Base-by-base conservation (phyloP, 306 rosid genomes). In the Neltuma alba region DNA sequence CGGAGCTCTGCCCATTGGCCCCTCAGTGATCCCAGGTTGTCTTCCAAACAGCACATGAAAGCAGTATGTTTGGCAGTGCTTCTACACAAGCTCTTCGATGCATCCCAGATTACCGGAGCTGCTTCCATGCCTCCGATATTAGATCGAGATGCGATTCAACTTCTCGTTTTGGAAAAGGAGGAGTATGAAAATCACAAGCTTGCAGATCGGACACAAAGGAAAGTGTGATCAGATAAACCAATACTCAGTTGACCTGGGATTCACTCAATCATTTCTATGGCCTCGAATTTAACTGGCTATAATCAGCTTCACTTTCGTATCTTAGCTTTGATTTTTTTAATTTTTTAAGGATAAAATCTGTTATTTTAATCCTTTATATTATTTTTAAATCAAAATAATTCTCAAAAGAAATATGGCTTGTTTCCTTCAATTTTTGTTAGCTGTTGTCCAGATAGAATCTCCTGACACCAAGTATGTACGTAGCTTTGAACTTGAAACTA, bases 11-110 rank as follows among this genome's bases (percentile, higher is more conserved):
- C 31, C 63, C 31, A 9, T 11, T 55, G 63, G 2, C 31, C 15
- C 33, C 63, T 55, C 63, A 55, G 11, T 23, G 63, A 55, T 55
- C 31, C 63, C 15, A 55, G 63, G 63, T 55, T 55, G 63, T 55
- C 63, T 33, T 55, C 63, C 63, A 55, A 55, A 55, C 15, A 33
- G 33, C 63, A 55, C 23, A 23, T 21, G 14, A 55, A 8, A n/a
- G 62, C 62, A 8, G 62, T 31, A 55, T 55, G 15, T 55, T 55
- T 55, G 30, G 62, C 63, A 2, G 33, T 23, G 63, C 15, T 23
- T 2, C 7, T 2, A 25, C 63, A 55, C 11, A 23, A 55, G 16
- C 15, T 23, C 63, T 57, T 57, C 2, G 33, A 57, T 57, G 63
- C 63, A 2, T 57, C 63, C 63, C 33, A 57, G 63, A 25, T 57